These are phyloP conservation scores for Calonectria multiphialidica DNA, from an alignment of 2,329 filamentous ascomycete species.

Conservation along the genomic window DNA sequence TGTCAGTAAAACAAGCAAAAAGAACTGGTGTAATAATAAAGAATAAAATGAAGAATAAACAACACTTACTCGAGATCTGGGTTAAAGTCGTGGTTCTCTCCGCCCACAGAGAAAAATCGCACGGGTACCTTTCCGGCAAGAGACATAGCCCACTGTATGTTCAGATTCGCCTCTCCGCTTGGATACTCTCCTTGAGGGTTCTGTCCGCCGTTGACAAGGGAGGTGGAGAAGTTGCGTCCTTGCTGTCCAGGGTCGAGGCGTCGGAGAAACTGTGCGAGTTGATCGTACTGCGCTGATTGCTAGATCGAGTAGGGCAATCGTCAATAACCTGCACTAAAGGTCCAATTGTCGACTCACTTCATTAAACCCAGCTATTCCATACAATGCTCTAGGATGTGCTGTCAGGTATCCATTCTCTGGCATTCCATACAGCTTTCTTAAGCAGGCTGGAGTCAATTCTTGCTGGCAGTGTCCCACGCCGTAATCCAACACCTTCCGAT, in stretches of 20 bases:
- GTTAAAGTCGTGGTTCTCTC: slow-evolving; percentile 45
- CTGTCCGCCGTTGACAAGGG: slow-evolving; percentile 68
- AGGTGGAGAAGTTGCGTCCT: slow-evolving; percentile 68
- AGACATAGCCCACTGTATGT: slow-evolving; percentile 51
- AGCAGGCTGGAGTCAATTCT: slow-evolving; percentile 57
- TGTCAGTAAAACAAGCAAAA: neutral
- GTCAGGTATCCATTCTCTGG: slow-evolving; percentile 59
- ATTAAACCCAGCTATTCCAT: slow-evolving; percentile 68
- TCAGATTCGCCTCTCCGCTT: slow-evolving; percentile 52
- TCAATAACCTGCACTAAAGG: neutral
- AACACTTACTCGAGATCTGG: slow-evolving; percentile 51
- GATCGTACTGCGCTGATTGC: slow-evolving; percentile 64
- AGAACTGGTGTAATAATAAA: neutral
- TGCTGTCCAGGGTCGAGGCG: slow-evolving; percentile 64
- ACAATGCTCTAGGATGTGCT: slow-evolving; percentile 70
- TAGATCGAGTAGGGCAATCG: slow-evolving; percentile 36
- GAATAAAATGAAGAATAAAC: no score
- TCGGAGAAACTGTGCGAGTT: slow-evolving; percentile 68
- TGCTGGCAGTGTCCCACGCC: slow-evolving; percentile 49
- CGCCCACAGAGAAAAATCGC: slow-evolving; percentile 48
- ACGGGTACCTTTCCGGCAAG: slow-evolving; percentile 51
- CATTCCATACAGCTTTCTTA: slow-evolving; percentile 59
- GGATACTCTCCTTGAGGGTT: slow-evolving; percentile 58
- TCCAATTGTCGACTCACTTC: slow-evolving; percentile 42
- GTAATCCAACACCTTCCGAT: neutral